Conservation (phyloP, 2,329 filamentous ascomycete species). For the Acephala macrosclerotiorum region DNA sequence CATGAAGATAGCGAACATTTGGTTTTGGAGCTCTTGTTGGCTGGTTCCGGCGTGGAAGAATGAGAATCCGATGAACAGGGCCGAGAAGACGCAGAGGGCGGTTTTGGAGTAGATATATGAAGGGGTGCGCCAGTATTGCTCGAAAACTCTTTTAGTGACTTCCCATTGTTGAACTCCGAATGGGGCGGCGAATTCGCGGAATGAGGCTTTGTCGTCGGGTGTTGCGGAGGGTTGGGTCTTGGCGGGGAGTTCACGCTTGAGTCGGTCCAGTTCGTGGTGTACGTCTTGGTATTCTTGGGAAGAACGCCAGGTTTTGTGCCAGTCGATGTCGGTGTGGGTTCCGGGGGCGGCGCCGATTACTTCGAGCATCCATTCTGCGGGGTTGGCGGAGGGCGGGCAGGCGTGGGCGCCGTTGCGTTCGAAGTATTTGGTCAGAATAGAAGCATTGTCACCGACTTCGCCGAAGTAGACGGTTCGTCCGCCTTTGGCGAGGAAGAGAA, state of each 20-base stretch:
- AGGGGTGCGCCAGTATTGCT: conserved; percentile 70
- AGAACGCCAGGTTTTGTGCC: conserved; percentile 65
- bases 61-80: conserved; percentile 72
- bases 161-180: conserved; percentile 58
- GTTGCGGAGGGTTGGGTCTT: conserved; percentile 19
- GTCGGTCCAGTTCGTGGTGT: conserved; percentile 56
- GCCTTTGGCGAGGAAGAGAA: conserved; percentile 78
- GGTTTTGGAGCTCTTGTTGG: conserved; percentile 70
- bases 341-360: conserved; percentile 65
- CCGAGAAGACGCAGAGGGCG: conserved; percentile 42
- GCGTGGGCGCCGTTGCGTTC: conserved; percentile 70
- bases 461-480: conserved; percentile 84
- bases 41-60: conserved; percentile 69
- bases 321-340: conserved; percentile 66
- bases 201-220: conserved; percentile 52
- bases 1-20: conserved; percentile 80
- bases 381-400: conserved; percentile 76
- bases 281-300: conserved; percentile 54
- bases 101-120: conserved; percentile 56
- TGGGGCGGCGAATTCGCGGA: conserved; percentile 70
- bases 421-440: conserved; percentile 75
- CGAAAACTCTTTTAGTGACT: conserved; percentile 64
- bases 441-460: conserved; percentile 75
- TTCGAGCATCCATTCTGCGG: conserved; percentile 81
- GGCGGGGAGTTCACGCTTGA: conserved; percentile 55